Conservation (phyloP, 352 stramenopile genomes). For the Thraustochytrium sp. region DNA sequence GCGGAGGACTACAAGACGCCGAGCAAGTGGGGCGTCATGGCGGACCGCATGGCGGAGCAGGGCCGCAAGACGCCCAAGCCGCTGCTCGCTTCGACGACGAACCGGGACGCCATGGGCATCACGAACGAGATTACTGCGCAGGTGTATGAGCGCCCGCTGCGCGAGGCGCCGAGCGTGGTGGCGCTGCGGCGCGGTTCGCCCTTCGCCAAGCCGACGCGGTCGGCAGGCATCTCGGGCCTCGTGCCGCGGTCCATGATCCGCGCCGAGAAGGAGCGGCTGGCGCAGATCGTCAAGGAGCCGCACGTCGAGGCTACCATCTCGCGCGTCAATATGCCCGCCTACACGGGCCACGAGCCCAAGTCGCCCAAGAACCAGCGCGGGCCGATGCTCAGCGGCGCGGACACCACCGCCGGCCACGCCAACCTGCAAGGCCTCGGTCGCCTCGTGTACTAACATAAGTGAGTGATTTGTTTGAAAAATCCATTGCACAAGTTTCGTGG, state of each 20-base stretch:
- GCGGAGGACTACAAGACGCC: constrained; percentile 9
- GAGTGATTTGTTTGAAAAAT: no score
- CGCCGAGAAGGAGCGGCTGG: neutral
- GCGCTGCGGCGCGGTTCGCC: neutral
- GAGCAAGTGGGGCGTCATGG: constrained; percentile 28
- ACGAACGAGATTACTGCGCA: neutral
- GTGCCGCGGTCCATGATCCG: neutral
- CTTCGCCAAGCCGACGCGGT: neutral
- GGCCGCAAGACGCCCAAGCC: neutral
- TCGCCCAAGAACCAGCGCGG: constrained; percentile 16
- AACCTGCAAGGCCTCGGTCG: constrained; percentile 20
- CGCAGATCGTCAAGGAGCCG: neutral
- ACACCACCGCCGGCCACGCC: constrained; percentile 14
- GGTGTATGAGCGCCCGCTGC: neutral
- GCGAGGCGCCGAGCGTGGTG: neutral
- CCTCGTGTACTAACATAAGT: neutral
- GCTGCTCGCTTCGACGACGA: neutral
- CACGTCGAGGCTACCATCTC: neutral
- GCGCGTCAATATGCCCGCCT: neutral
- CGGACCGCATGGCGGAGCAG: neutral
- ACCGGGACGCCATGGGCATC: neutral
- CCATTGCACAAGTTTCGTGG: no score
- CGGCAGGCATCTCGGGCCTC: neutral
- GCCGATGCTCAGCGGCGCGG: neutral
- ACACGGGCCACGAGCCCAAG: constrained; percentile 15